Base-by-base conservation (phyloP, 2,329 filamentous ascomycete genomes). In the Chalaropsis ovoidea region DNA sequence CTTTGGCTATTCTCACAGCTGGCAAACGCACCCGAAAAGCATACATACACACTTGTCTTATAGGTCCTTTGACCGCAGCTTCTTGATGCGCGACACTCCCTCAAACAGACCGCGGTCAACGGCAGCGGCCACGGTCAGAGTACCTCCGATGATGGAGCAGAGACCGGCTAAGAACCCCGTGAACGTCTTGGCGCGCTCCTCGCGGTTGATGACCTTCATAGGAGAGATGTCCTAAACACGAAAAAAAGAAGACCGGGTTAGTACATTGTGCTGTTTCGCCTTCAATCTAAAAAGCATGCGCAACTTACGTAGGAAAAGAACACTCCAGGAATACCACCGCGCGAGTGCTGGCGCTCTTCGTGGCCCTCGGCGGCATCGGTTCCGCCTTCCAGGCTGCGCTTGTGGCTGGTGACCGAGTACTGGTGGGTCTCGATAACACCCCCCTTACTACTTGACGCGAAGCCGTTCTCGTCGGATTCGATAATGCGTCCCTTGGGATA, bases 171-270 rank as follows among this genome's bases (percentile, higher is more conserved):
- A 76, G 80, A 99, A 99, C 19, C 89, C 89, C 0, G 90, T 85
- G 75, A 99, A 95, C 3, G 88, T 88, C 80, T 97, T 97, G 68
- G 86, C 80, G 60, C 90, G 85, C 70, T 89, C 87, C 78, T 99
- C 95, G 65, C 92, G 88, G 79, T 99, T 99, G 77, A 99, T 88
- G 68, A 99, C 93, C 79, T 97, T 99, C 94, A 99, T 99, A 4
- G 94, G 94, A 1, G 93, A 97, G 75, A 99, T 99, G 72, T 99
- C 94, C 88, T 92, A 65, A 24, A 52, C 22, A 52, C 62, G 43
- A 10, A 6, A 39, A 39, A 6, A 10, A 39, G 8, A 39, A 39
- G 8, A 39, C 35, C 10, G 68, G 47, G 62, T 56, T 60, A 47
- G 41, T 41, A 47, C 6, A n/a, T n/a, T 49, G 35, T 27, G n/a